Evolutionary conservation across 352 stramenopile genomes (phyloP).

Genomic region (Pythium guiyangense): DNA sequence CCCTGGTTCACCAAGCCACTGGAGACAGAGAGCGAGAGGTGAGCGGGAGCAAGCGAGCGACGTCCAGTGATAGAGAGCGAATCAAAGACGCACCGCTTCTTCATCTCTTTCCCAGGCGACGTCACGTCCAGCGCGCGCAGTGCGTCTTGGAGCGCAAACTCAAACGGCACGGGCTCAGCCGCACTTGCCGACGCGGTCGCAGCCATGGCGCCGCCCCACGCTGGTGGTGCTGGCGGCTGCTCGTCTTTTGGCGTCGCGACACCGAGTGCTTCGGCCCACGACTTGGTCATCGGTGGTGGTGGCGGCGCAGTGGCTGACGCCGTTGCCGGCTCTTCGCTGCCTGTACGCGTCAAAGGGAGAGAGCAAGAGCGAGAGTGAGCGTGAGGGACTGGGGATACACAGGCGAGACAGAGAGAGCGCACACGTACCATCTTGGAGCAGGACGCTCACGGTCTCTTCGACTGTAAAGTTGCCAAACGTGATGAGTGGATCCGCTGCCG

Average conservation of each 20-base stretch:
- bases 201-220: constrained; percentile 22
- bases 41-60: no score
- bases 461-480: constrained; percentile 78
- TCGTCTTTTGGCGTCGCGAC: constrained; percentile 19
- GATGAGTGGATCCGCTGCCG: constrained; percentile 27
- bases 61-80: no score
- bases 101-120: constrained; percentile 72
- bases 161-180: constrained; percentile 45
- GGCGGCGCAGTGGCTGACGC: constrained; percentile 3
- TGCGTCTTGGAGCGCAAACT: constrained; percentile 62
- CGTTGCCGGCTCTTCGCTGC: no score
- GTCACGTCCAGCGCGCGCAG: constrained; percentile 49
- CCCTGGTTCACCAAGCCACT: constrained; percentile 81
- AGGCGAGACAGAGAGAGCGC: no score
- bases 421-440: constrained; percentile 43
- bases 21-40: no score
- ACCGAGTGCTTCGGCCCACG: constrained; percentile 55
- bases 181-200: constrained; percentile 4
- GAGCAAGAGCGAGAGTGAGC: no score
- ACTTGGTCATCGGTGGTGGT: constrained; percentile 28
- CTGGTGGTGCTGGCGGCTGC: constrained; percentile 17
- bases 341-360: no score
- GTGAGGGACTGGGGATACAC: no score
- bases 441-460: constrained; percentile 50
- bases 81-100: constrained; percentile 66